Percentiles rank a stretch among this genome's conserved stretches.
Conservation (phyloP, 108 stramenopile species). For the Discostella stelligeroides region DNA sequence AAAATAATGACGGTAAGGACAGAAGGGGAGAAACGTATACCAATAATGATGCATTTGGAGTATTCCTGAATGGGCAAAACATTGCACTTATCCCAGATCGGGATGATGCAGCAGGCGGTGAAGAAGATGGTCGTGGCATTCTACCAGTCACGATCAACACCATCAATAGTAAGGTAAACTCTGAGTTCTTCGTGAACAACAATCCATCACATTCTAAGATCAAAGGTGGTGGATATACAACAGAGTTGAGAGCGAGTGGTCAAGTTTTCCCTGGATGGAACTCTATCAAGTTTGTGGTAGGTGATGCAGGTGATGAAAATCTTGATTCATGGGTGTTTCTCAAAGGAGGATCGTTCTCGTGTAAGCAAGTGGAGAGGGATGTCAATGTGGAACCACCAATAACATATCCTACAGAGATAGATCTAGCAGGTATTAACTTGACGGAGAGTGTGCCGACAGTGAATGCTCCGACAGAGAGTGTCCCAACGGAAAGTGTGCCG, state of each 20-base stretch:
- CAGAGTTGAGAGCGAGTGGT: neutral
- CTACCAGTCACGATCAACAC: constrained; percentile 12
- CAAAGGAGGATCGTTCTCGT: constrained; percentile 6
- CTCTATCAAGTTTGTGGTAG: constrained; percentile 17
- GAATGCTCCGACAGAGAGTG: neutral
- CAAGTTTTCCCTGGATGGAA: neutral
- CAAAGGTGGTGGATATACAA: constrained; percentile 16
- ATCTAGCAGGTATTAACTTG: too few relatives aligned
- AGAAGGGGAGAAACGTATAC: neutral
- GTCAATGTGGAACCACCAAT: neutral
- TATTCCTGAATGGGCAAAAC: constrained; percentile 32
- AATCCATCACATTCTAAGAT: neutral
- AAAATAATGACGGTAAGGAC: neutral
- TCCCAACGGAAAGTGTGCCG: too few relatives aligned
- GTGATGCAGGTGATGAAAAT: constrained; percentile 13
- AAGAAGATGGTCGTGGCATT: too few relatives aligned
- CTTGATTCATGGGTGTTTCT: constrained; percentile 16
- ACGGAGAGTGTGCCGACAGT: too few relatives aligned
- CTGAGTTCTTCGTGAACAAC: constrained; percentile 14
- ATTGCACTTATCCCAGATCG: constrained; percentile 17
- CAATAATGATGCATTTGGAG: constrained; percentile 21
- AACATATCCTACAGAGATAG: neutral
- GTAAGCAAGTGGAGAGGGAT: neutral
- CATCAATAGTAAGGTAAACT: constrained; percentile 15
- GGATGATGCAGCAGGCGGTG: neutral